These are phyloP conservation scores for Dothideomycetes sp. DNA, from an alignment of 2,329 filamentous ascomycete genomes.

Conservation along the genomic window DNA sequence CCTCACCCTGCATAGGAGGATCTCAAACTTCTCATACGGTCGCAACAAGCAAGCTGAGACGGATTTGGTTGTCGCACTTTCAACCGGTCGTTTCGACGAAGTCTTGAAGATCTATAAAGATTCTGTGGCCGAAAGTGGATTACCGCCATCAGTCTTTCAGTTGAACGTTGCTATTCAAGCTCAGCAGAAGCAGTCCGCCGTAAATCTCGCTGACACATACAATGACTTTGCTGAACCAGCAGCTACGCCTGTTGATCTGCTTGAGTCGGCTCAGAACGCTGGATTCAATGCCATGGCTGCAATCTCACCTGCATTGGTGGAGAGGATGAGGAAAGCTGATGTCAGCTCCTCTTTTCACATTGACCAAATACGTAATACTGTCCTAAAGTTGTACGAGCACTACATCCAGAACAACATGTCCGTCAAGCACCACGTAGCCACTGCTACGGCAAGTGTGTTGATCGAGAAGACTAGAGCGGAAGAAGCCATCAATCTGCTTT, in stretches of 20 bases:
- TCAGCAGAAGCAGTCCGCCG: background rate
- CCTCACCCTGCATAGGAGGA: no score
- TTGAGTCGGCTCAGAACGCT: conserved; percentile 21
- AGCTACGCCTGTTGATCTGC: conserved; percentile 17
- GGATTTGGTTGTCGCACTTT: conserved; percentile 22
- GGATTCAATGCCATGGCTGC: conserved; percentile 24
- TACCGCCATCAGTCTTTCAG: conserved; percentile 20
- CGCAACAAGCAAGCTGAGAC: conserved; percentile 5
- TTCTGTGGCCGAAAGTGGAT: conserved; percentile 16
- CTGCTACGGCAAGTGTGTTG: conserved; percentile 23
- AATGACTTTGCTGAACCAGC: no score
- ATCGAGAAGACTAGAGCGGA: conserved; percentile 20
- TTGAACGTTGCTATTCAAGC: conserved; percentile 25
- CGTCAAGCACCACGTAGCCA: conserved; percentile 22
- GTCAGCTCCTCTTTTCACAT: conserved; percentile 14
- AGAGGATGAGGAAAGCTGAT: conserved; percentile 18
- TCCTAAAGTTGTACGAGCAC: conserved; percentile 24
- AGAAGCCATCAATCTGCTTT: conserved; percentile 23
- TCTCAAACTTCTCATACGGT: no score
- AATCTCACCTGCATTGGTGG: conserved; percentile 21
- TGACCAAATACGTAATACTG: conserved; percentile 16
- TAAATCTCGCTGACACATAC: no score
- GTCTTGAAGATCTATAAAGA: conserved; percentile 21
- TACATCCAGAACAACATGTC: conserved; percentile 22
- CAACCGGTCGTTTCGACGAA: conserved; percentile 16